Percentiles rank a stretch among this genome's conserved stretches.
These are phyloP conservation scores for Calonectria montana DNA, from an alignment of 2,329 filamentous ascomycete genomes.

Conservation along the genomic window DNA sequence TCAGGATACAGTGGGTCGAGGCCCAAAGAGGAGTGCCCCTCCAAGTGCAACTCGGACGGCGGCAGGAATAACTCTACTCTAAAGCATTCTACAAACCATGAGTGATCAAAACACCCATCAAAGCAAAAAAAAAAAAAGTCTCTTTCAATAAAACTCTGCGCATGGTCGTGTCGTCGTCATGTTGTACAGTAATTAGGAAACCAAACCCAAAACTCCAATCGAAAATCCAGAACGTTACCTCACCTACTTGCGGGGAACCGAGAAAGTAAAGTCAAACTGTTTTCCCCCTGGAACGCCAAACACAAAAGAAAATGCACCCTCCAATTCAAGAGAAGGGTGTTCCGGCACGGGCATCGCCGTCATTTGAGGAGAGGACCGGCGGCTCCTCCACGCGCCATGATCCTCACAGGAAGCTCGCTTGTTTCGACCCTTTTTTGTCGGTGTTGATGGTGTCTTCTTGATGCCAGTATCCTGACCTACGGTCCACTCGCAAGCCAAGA, in stretches of 20 bases:
- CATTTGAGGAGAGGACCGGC: constrained; percentile 23
- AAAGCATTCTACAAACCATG: constrained; percentile 29
- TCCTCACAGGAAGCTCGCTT: constrained; percentile 42
- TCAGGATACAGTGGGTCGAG: background rate
- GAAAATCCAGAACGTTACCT: constrained; percentile 11
- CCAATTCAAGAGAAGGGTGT: constrained; percentile 13
- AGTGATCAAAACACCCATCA: background rate
- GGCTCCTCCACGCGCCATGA: constrained; percentile 31
- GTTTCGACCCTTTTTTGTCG: constrained; percentile 41
- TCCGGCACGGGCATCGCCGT: background rate
- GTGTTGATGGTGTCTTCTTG: constrained; percentile 21
- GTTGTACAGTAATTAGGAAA: constrained; percentile 11
- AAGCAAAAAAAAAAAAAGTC: background rate
- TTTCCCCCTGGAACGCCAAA: constrained; percentile 36
- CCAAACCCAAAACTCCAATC: constrained; percentile 21
- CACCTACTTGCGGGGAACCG: constrained; percentile 21
- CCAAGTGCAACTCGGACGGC: constrained; percentile 4
- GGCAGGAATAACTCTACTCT: constrained; percentile 32
- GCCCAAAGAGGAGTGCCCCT: background rate
- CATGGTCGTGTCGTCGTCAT: constrained; percentile 16
- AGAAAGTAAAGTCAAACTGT: constrained; percentile 42
- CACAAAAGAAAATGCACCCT: constrained; percentile 33
- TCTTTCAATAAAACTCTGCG: constrained; percentile 8
- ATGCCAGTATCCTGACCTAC: constrained; percentile 35
- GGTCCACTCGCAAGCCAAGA: constrained; percentile 56